These are phyloP conservation scores for Nakaseomyces bracarensis DNA, from an alignment of 1,139 yeast genomes.

Conservation along the genomic window DNA sequence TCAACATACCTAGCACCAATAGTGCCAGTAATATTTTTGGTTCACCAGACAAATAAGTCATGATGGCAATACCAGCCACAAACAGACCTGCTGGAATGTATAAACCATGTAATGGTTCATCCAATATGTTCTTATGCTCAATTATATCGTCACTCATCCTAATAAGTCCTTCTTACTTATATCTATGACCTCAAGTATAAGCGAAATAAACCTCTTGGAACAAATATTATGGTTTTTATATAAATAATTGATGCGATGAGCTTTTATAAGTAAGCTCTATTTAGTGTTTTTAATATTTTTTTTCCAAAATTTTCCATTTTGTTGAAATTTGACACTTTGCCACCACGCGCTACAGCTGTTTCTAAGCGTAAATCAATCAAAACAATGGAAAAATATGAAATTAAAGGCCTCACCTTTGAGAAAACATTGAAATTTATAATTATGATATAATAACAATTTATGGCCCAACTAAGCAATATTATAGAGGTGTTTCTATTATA, in stretches of 20 bases:
- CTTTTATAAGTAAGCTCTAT: constrained; percentile 1
- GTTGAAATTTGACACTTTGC: background rate
- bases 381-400: background rate
- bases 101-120: constrained; percentile 63
- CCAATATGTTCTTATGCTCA: constrained; percentile 39
- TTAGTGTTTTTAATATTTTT: background rate
- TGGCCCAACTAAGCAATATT: too few species aligned
- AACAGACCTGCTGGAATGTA: constrained; percentile 59
- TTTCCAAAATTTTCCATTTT: constrained; percentile 4
- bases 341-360: background rate
- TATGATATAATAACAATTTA: background rate
- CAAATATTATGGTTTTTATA: too few species aligned
- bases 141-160: constrained; percentile 22
- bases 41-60: constrained; percentile 37
- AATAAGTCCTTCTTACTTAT: too few species aligned
- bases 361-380: background rate
- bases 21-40: constrained; percentile 41
- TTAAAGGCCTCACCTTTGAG: background rate
- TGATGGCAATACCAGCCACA: constrained; percentile 51
- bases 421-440: background rate
- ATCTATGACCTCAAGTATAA: background rate
- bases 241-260: constrained; percentile 5
- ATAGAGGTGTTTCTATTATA: too few species aligned
- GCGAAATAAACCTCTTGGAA: too few species aligned
- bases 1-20: constrained; percentile 27